Evolutionary conservation across 1,139 yeast species (phyloP), one percentile per base, ranked within the genome.

Genomic region (Waltiozyma sp.): DNA sequence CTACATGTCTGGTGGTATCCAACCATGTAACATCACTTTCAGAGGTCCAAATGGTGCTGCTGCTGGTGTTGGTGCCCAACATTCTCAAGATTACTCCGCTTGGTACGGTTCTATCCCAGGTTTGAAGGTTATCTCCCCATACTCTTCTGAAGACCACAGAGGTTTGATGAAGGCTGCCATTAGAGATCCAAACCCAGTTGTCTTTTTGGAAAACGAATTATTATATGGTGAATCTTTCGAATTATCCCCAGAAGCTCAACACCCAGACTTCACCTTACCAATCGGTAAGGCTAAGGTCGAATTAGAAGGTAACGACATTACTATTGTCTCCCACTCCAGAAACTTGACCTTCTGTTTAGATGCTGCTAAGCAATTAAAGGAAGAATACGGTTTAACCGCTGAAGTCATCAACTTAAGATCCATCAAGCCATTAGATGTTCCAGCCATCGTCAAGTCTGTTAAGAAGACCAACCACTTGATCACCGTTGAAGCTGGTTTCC

Each of bases 1-100:
- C 68, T 91, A 91, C 72, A 91, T 91, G 99, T 85, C 96, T 50
- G 99, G 99, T 65, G 99, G 99, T 73, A 84, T 80, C 52, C 96
- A 89, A 69, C 89, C 89, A 49, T 89, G 96, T 73, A 89, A 86
- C 68, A 86, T 91, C 61, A 89, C 95, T 43, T 93, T 93, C 76
- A 83, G 98, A 70, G 98, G 98, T 60, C 97, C 98, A 50, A 93
- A 93, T 68, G 99, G 98, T 68, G 96, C 98, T 42, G 96, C 98
- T 56, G 96, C 96, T 41, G 97, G 98, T 76, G 98, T 91, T 57
- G 99, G 79, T 57, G 99, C 99, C 47, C 99, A 91, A 69, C 99
- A 91, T 71, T 91, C 98, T 38, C 99, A 91, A 71, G 95, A 88
- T 69, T 91, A 80, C 66, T 77, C 96, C 46, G 88, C 96, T 43